Evolutionary conservation across 495 filamentous ascomycete genomes (phyloP).

Genomic region (Penicillium canescens): DNA sequence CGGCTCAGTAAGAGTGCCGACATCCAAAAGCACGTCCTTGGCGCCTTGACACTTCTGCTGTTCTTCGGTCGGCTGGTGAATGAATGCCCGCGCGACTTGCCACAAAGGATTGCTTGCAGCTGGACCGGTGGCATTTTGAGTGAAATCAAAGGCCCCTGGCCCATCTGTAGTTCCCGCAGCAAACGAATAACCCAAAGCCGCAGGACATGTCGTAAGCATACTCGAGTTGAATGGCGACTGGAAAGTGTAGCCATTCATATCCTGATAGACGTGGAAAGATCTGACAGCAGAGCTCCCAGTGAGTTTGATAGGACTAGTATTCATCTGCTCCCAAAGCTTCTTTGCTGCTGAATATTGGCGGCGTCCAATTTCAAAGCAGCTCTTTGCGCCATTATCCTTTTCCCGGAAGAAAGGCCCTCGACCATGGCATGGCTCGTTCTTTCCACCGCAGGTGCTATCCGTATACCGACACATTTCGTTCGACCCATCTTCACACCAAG

Average conservation of each 20-base stretch:
- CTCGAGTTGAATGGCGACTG: conserved; percentile 71
- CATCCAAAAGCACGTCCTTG: conserved; percentile 88
- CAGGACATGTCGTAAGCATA: conserved; percentile 73
- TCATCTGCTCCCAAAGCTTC: conserved; percentile 57
- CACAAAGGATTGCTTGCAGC: conserved; percentile 78
- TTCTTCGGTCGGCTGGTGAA: conserved; percentile 69
- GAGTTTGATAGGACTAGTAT: conserved; percentile 42
- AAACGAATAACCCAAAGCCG: conserved; percentile 92
- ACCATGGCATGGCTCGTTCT: conserved; percentile 76
- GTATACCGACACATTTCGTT: conserved; percentile 65
- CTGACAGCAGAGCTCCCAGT: conserved; percentile 60
- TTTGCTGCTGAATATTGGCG: conserved; percentile 66
- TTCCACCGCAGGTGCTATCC: conserved; percentile 79
- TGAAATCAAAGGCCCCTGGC: conserved; percentile 92
- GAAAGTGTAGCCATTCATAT: conserved; percentile 76
- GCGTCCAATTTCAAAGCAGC: conserved; percentile 73
- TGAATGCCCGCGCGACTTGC: conserved; percentile 68
- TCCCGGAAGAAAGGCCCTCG: conserved; percentile 78
- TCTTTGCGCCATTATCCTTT: conserved; percentile 68
- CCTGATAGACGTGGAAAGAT: conserved; percentile 72
- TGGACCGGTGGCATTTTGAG: conserved; percentile 76
- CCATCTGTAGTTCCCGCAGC: conserved; percentile 94
- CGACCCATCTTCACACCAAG: conserved; percentile 77
- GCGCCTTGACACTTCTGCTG: conserved; percentile 77
- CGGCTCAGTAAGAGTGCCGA: conserved; percentile 74